phyloP scores from a whole-genome alignment of 371 early-diverging fungal genomes.

The Syncephalastrum contaminatum region DNA sequence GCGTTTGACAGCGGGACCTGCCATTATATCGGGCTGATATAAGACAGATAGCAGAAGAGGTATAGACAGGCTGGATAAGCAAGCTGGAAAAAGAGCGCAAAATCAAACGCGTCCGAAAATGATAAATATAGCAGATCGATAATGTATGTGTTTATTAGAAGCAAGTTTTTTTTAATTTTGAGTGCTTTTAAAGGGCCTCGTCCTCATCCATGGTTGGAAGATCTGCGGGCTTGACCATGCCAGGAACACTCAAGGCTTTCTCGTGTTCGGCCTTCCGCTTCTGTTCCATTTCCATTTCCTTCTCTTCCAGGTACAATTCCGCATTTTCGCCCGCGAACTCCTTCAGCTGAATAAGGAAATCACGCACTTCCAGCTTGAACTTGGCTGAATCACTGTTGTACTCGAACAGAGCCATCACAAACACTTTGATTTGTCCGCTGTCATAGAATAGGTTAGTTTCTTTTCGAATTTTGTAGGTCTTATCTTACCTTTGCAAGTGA shows the following conservation, averaged over 20 bases:
- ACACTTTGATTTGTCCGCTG: constrained; percentile 82
- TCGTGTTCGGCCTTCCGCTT: constrained; percentile 82
- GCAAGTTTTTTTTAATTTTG: neutral
- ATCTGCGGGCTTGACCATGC: constrained; percentile 95
- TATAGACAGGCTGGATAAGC: no score
- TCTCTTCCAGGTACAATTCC: constrained; percentile 89
- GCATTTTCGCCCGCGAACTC: constrained; percentile 92
- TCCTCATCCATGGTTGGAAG: constrained; percentile 73
- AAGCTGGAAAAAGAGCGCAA: no score
- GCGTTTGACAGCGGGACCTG: no score
- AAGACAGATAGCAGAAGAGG: no score
- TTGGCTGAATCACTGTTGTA: constrained; percentile 71
- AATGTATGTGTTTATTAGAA: constrained; percentile 4
- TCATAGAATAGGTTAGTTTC: neutral
- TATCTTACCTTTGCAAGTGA: constrained; percentile 74
- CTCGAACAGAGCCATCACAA: constrained; percentile 87
- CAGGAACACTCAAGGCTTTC: constrained; percentile 89
- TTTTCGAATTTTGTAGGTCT: neutral
- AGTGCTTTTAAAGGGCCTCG: constrained; percentile 36
- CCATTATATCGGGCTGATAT: no score
- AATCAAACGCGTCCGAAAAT: no score
- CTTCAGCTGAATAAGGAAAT: constrained; percentile 96
- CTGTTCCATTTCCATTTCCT: constrained; percentile 82
- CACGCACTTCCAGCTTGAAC: constrained; percentile 93
- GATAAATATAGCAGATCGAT: neutral